Percentiles rank a stretch among this genome's conserved stretches.
phyloP scores from a whole-genome alignment of 1,284 basidiomycete genomes.

The Quambalaria eucalypti region DNA sequence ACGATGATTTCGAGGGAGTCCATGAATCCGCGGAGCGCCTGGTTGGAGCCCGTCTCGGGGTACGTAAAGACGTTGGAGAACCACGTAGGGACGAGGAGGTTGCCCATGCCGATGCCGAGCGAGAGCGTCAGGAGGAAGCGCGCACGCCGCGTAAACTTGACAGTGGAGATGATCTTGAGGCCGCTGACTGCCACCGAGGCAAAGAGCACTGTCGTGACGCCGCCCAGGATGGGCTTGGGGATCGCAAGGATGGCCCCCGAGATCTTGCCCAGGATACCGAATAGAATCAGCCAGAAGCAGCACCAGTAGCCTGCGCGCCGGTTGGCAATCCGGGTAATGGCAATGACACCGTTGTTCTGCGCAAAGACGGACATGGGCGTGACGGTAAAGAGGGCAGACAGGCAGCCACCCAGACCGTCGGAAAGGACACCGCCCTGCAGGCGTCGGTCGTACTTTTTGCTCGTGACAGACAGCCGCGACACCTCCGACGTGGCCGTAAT shows the following conservation, averaged over 20 bases:
- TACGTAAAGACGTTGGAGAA: constrained; percentile 50
- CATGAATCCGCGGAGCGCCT: constrained; percentile 62
- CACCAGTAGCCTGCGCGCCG: constrained; percentile 32
- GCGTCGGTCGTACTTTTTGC: constrained; percentile 58
- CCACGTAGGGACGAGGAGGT: constrained; percentile 50
- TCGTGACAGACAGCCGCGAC: constrained; percentile 54
- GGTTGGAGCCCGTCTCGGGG: constrained; percentile 48
- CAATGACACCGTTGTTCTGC: constrained; percentile 61
- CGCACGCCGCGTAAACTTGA: constrained; percentile 61
- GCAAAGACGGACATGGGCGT: constrained; percentile 70
- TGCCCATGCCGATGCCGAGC: constrained; percentile 65
- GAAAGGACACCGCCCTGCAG: constrained; percentile 77
- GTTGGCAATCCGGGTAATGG: constrained; percentile 44
- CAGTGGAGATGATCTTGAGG: constrained; percentile 61
- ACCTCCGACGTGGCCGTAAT: constrained; percentile 77
- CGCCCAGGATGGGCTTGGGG: constrained; percentile 71
- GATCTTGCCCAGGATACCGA: constrained; percentile 63
- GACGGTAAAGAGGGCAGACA: constrained; percentile 70
- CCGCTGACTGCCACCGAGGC: constrained; percentile 55
- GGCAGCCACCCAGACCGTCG: constrained; percentile 56
- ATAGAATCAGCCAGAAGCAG: constrained; percentile 30
- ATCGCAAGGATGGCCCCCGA: constrained; percentile 56
- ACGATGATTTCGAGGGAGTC: constrained; percentile 69
- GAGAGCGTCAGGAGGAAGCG: constrained; percentile 57
- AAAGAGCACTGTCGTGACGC: constrained; percentile 49